These are phyloP conservation scores for Xylaria nigripes DNA, from an alignment of 495 filamentous ascomycete species.

Conservation along the genomic window DNA sequence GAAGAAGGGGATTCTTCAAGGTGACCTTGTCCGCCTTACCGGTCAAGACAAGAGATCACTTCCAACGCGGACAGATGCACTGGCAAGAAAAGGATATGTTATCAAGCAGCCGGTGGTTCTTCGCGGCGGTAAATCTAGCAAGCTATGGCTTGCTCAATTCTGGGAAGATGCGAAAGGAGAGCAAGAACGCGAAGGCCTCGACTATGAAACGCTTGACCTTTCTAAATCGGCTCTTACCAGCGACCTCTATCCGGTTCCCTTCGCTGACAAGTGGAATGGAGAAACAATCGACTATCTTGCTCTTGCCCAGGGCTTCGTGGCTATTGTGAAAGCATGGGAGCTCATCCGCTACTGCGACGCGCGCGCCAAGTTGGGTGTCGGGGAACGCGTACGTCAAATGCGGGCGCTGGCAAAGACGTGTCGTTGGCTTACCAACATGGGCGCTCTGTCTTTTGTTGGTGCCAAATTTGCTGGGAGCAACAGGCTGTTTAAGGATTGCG, in stretches of 20 bases:
- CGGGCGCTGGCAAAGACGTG: conserved; percentile 58
- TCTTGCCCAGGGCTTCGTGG: conserved; percentile 38
- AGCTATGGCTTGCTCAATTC: conserved; percentile 46
- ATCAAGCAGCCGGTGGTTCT: conserved; percentile 65
- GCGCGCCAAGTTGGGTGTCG: conserved; percentile 51
- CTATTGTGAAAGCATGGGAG: conserved; percentile 40
- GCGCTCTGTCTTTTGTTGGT: conserved; percentile 58
- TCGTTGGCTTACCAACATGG: conserved; percentile 60
- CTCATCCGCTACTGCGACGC: conserved; percentile 51
- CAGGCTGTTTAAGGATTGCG: conserved; percentile 50
- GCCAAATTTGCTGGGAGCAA: conserved; percentile 42
- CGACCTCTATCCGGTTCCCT: conserved; percentile 38
- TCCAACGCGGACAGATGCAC: conserved; percentile 66
- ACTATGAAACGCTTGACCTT: conserved; percentile 24
- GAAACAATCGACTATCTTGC: conserved; percentile 44
- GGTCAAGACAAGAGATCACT: conserved; percentile 87
- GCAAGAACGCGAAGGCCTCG: conserved; percentile 19
- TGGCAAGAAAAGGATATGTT: conserved; percentile 75
- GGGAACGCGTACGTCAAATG: conserved; percentile 54
- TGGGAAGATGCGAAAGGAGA: conserved; percentile 26
- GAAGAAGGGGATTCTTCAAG: conserved; percentile 66
- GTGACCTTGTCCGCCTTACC: conserved; percentile 63
- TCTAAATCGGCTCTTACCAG: conserved; percentile 28
- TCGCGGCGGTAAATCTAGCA: conserved; percentile 58
- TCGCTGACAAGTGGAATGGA: conserved; percentile 43